These are phyloP conservation scores for Coemansia sp. DNA, from an alignment of 192 early-diverging fungal genomes.

Conservation along the genomic window DNA sequence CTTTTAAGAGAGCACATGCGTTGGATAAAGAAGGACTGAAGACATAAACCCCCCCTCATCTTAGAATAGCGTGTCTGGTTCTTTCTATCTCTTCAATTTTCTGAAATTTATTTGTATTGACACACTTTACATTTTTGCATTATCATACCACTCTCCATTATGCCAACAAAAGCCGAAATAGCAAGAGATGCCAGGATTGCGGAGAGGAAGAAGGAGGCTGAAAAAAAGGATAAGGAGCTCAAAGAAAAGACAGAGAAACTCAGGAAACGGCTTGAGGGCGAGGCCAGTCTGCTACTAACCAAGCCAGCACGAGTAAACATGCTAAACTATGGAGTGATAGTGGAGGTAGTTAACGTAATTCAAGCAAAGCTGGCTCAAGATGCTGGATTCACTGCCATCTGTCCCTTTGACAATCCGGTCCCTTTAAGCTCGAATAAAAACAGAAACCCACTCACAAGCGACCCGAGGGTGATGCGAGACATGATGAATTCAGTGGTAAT, in stretches of 20 bases:
- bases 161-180: not conserved
- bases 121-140: not conserved
- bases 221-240: not conserved
- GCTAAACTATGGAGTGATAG: not conserved
- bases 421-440: not conserved
- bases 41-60: no score
- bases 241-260: not conserved
- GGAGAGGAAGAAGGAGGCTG: not conserved
- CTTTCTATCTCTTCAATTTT: not conserved
- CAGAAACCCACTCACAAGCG: not conserved
- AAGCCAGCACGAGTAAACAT: not conserved
- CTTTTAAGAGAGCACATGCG: no score
- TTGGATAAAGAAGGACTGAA: no score
- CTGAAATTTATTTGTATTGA: not conserved
- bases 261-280: not conserved
- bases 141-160: not conserved
- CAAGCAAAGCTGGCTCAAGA: conserved; percentile 1
- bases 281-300: not conserved
- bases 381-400: not conserved
- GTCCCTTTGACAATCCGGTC: not conserved
- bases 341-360: not conserved
- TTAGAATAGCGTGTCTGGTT: not conserved
- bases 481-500: conserved; percentile 7
- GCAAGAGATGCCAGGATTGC: not conserved
- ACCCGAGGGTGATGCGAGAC: not conserved